Base-by-base conservation (phyloP, 306 rosid species). In the Fragaria iinumae region DNA sequence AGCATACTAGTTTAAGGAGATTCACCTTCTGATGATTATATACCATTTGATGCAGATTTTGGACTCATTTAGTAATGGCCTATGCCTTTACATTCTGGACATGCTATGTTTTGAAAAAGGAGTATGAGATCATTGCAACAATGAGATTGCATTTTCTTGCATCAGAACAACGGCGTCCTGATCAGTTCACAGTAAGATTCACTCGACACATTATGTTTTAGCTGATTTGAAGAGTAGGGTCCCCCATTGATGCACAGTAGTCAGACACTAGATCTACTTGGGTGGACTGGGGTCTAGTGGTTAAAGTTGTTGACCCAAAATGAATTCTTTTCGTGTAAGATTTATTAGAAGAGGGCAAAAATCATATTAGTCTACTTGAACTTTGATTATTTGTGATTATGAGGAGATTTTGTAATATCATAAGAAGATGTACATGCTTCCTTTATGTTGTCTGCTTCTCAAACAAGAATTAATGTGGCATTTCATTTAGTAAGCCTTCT, bases 21-120 rank as follows among this genome's bases (percentile, higher is more conserved):
- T 56, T 23, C 7, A n/a, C 53, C 55, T 43, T 39, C 53, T 41
- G 39, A 39, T 39, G 23, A 41, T 56, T 73, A 13, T 21, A 14
- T 43, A 41, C 45, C 25, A 41, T 41, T 23, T 76, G 68, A 84
- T 86, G 84, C 93, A 95, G 99, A 87, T 95, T 95, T 82, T 95
- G 97, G 99, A 90, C 99, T 76, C 99, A 95, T 85, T 81, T 92
- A 85, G 89, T 88, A 74, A 95, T 95, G 97, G 97, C 97, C 60
- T 95, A 95, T 86, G 93, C 82, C 71, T 95, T 95, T 87, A 92
- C 99, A 72, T 87, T 90, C 75, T 95, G 97, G 97, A 88, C 97
- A 29, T 95, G 96, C 84, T 90, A 90, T 80, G 85, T 89, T 72
- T 84, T 95, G 84, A 90, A 84, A 80, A 88, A 79, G 84, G 99